phyloP scores from a whole-genome alignment of 2,329 filamentous ascomycete species.

The Fusarium udum region DNA sequence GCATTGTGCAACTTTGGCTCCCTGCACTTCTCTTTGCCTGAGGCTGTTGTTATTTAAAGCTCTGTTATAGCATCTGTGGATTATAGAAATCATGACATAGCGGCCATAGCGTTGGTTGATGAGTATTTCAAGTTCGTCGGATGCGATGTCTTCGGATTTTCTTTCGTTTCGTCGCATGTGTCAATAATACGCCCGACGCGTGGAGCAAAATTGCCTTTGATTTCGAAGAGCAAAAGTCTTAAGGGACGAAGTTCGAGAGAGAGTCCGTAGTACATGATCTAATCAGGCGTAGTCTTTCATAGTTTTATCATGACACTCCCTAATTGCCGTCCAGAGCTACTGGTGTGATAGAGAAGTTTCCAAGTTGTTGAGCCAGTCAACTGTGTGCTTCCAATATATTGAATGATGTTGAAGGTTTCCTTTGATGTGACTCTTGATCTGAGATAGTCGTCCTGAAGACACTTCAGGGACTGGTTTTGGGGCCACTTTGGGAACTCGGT shows the following conservation, averaged over 20 bases:
- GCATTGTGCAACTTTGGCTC: not conserved
- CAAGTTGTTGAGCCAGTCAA: not conserved
- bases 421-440: not conserved
- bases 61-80: not conserved
- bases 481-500: not conserved
- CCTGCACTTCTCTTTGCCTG: not conserved
- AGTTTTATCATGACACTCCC: not conserved
- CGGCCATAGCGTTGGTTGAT: not conserved
- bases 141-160: not conserved
- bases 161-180: not conserved
- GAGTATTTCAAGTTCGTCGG: not conserved
- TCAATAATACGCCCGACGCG: not conserved
- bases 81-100: not conserved
- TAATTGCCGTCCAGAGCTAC: not conserved
- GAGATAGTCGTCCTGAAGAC: not conserved
- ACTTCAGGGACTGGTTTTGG: too few species aligned
- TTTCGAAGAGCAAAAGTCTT: not conserved
- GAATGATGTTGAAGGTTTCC: too few species aligned
- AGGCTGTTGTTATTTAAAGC: not conserved
- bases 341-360: not conserved
- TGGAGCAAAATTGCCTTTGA: not conserved
- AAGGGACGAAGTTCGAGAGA: not conserved
- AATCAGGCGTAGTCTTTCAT: not conserved
- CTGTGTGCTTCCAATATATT: not conserved
- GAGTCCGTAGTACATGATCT: not conserved